Conservation (phyloP, 2,329 filamentous ascomycete species). For the Biscogniauxia mediterranea region DNA sequence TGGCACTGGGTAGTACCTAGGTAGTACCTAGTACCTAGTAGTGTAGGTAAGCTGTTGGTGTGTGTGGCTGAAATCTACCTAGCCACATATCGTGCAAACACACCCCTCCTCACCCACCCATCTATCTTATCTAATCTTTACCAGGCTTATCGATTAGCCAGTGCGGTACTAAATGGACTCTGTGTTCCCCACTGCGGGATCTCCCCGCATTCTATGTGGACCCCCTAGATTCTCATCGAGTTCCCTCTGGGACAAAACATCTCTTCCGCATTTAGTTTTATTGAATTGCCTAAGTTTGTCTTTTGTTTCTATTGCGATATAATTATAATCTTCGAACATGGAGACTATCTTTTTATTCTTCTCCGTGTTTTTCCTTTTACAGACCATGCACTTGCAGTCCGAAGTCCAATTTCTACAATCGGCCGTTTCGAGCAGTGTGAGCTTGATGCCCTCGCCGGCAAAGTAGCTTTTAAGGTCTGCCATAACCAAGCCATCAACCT, state of each 20-base stretch:
- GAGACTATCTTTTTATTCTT: background rate
- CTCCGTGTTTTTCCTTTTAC: background rate
- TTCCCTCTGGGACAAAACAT: too few relatives aligned
- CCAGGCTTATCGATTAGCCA: too few relatives aligned
- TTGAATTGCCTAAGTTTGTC: too few relatives aligned
- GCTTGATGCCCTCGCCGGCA: too few relatives aligned
- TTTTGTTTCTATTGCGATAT: background rate
- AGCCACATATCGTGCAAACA: conserved; percentile 8
- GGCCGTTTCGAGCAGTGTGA: background rate
- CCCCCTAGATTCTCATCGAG: too few relatives aligned
- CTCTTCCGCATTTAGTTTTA: too few relatives aligned
- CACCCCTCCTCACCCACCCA: background rate
- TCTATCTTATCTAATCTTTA: too few relatives aligned
- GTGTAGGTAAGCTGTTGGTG: background rate
- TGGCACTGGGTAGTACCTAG: conserved; percentile 8
- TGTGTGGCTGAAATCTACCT: conserved; percentile 4
- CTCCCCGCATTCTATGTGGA: too few relatives aligned
- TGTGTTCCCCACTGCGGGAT: too few relatives aligned
- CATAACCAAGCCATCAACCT: conserved; percentile 22
- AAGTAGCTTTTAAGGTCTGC: conserved; percentile 9
- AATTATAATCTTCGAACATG: conserved; percentile 11
- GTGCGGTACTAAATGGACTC: too few relatives aligned
- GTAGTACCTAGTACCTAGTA: too few relatives aligned
- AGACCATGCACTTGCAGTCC: conserved; percentile 11
- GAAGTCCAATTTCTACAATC: conserved; percentile 12